Percentiles rank a stretch among this genome's conserved stretches.
Conservation (phyloP, 371 early-diverging fungal genomes). For the Apophysomyces variabilis region DNA sequence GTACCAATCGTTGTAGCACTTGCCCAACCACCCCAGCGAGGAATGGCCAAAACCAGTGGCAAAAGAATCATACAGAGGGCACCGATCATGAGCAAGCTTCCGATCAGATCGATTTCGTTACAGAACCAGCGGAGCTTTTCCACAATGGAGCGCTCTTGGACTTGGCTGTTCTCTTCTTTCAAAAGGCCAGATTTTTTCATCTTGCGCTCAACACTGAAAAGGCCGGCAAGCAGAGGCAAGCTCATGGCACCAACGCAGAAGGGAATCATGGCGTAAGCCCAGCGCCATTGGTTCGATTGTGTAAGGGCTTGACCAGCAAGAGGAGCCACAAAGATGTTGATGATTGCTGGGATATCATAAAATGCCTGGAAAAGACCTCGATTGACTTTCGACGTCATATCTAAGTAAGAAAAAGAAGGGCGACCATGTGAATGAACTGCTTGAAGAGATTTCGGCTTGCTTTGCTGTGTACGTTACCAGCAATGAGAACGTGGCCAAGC, state of each 20-base stretch:
- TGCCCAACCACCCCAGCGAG: conserved; percentile 46
- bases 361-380: conserved; percentile 34
- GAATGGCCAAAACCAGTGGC: conserved; percentile 43
- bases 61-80: conserved; percentile 43
- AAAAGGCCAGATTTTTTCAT: conserved; percentile 17
- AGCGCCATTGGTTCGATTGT: conserved; percentile 21
- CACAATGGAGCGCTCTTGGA: not conserved
- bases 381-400: conserved; percentile 28
- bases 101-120: conserved; percentile 46
- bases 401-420: not conserved
- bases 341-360: conserved; percentile 44
- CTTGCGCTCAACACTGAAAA: conserved; percentile 31
- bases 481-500: conserved; percentile 48
- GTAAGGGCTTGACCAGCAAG: conserved; percentile 27
- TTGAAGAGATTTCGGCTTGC: not conserved
- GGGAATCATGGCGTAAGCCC: conserved; percentile 27
- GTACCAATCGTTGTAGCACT: conserved; percentile 32
- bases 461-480: conserved; percentile 26
- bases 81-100: conserved; percentile 44
- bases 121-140: conserved; percentile 28
- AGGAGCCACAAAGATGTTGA: conserved; percentile 35
- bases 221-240: conserved; percentile 35
- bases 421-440: not conserved
- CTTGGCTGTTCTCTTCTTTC: conserved; percentile 11
- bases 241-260: conserved; percentile 35